Evolutionary conservation across 345 rosid genomes (phyloP).

Genomic region (Populus simonii): DNA sequence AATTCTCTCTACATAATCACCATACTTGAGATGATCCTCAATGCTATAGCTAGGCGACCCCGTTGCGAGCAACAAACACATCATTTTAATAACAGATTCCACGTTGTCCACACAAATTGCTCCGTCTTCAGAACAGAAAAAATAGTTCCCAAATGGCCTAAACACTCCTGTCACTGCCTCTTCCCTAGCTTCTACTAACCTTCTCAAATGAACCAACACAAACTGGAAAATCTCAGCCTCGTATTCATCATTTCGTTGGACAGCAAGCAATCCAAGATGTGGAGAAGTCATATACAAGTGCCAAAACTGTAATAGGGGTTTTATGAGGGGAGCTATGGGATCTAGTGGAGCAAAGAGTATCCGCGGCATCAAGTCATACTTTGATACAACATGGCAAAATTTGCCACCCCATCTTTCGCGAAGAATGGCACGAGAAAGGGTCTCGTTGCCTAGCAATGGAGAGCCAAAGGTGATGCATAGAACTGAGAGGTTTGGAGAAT

Average conservation of each 20-base stretch:
- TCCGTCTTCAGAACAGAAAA: slow-evolving; percentile 68
- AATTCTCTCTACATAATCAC: slow-evolving; percentile 38
- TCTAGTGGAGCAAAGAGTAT: slow-evolving; percentile 37
- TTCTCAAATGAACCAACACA: slow-evolving; percentile 20
- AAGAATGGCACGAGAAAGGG: slow-evolving; percentile 58
- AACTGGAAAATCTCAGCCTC: slow-evolving; percentile 18
- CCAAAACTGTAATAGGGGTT: slow-evolving; percentile 28
- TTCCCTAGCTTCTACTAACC: not conserved
- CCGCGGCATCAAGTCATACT: slow-evolving; percentile 53
- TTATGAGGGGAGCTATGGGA: slow-evolving; percentile 24
- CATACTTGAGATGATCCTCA: slow-evolving; percentile 64
- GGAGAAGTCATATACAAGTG: slow-evolving; percentile 31
- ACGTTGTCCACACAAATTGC: slow-evolving; percentile 74
- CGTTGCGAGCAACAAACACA: slow-evolving; percentile 43
- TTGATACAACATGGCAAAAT: slow-evolving; percentile 67
- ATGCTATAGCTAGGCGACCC: slow-evolving; percentile 31
- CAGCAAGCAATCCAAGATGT: not conserved
- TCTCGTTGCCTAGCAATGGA: slow-evolving; percentile 64
- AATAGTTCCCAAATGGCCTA: slow-evolving; percentile 71
- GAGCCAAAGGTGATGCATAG: slow-evolving; percentile 81
- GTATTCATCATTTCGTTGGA: slow-evolving; percentile 15
- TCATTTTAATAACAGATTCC: slow-evolving; percentile 43
- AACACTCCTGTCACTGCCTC: slow-evolving; percentile 20
- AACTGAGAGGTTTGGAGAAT: slow-evolving; percentile 26
- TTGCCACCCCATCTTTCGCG: slow-evolving; percentile 58